Conservation (phyloP, 495 filamentous ascomycete species). For the Penicillium silybi region DNA sequence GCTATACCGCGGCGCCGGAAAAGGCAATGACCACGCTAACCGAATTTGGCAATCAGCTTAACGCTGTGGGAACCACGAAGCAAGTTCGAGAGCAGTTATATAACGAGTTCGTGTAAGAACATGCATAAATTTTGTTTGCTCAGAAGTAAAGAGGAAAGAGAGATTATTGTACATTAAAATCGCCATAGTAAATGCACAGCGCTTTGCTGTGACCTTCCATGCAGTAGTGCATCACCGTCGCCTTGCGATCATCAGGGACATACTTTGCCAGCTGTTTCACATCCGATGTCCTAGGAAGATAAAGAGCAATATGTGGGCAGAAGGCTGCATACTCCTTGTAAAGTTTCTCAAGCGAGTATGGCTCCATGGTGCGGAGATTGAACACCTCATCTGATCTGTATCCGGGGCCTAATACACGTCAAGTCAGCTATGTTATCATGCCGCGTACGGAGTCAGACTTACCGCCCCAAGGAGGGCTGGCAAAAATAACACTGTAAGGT, state of each 20-base stretch:
- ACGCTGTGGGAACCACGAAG: background rate
- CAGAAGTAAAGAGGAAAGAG: constrained; percentile 1
- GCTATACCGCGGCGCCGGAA: too few species aligned
- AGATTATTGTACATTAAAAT: constrained; percentile 29
- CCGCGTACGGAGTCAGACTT: constrained; percentile 15
- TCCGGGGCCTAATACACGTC: constrained; percentile 55
- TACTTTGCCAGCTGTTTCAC: constrained; percentile 72
- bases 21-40: constrained; percentile 11
- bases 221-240: constrained; percentile 85
- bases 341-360: constrained; percentile 67
- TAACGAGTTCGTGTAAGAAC: background rate
- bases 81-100: background rate
- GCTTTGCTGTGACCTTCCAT: constrained; percentile 84
- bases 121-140: background rate
- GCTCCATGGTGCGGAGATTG: constrained; percentile 80
- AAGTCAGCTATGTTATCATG: background rate
- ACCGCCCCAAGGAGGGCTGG: constrained; percentile 94
- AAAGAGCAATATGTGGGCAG: constrained; percentile 61
- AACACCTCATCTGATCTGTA: constrained; percentile 78
- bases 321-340: constrained; percentile 54
- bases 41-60: constrained; percentile 22
- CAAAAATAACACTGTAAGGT: constrained; percentile 67
- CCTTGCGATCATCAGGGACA: constrained; percentile 48
- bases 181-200: constrained; percentile 53
- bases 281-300: constrained; percentile 85